Percentiles rank a stretch among this genome's conserved stretches.
These are phyloP conservation scores for Ceriops zippeliana DNA, from an alignment of 345 rosid species.

Conservation along the genomic window DNA sequence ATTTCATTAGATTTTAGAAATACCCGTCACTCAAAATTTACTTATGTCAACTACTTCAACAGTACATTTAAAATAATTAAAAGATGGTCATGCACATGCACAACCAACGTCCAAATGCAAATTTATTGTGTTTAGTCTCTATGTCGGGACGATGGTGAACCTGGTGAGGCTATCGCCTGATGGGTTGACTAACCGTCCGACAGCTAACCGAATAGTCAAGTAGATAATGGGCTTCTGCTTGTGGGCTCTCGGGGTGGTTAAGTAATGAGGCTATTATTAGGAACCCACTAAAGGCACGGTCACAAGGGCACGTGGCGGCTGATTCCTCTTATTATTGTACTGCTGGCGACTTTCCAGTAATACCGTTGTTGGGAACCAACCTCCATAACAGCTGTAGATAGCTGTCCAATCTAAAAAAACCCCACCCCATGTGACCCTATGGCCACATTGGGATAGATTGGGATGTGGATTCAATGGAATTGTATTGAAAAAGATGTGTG, in stretches of 20 bases:
- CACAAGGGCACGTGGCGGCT: conserved; percentile 56
- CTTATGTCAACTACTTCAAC: no score
- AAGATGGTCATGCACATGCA: no score
- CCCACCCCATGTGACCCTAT: conserved; percentile 56
- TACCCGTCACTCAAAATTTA: no score
- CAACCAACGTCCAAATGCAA: no score
- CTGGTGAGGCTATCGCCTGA: no score
- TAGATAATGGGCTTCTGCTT: neutral
- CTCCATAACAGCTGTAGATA: conserved; percentile 65
- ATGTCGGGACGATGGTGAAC: no score
- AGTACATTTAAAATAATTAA: no score
- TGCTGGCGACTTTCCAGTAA: conserved; percentile 67
- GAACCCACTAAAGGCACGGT: conserved; percentile 25
- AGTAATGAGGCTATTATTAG: conserved; percentile 24
- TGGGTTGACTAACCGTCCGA: neutral
- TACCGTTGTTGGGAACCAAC: conserved; percentile 69
- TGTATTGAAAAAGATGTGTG: neutral
- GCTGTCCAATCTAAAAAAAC: conserved; percentile 53
- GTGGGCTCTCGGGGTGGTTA: neutral
- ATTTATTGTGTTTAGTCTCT: no score
- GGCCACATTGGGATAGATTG: conserved; percentile 18
- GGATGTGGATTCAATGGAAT: neutral
- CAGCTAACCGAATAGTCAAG: neutral
- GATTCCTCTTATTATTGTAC: conserved; percentile 36
- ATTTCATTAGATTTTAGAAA: no score